Evolutionary conservation across 164 flowering plant species (phyloP), one percentile per base, ranked within the genome.

Genomic region (Litsea cubeba): DNA sequence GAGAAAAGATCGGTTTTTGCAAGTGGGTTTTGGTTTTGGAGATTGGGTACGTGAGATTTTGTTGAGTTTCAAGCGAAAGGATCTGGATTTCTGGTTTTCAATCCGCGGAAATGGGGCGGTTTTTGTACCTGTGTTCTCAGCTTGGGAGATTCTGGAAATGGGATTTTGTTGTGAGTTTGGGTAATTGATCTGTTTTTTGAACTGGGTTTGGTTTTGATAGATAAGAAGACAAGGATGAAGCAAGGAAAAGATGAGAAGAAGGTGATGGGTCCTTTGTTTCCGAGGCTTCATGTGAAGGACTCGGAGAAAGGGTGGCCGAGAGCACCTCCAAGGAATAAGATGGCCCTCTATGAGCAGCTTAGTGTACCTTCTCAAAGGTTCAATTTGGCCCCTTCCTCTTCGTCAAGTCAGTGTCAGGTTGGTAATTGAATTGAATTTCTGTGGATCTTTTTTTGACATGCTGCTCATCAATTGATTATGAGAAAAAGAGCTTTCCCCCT

Each of bases 281-380:
- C 96, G 4, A 86, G 94, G 87, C 84, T 91, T 73, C 94, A 91
- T 86, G 88, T 92, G 54, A 89, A 88, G 80, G 97, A 92, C 82
- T 77, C 89, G 25, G 95, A 90, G 74, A 90, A 85, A 84, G 92
- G 96, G 77, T 96, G 95, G 63, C 92, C 93, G 60, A 87, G 87
- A 73, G 89, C 94, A 46, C 97, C 96, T 77, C 97, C 98, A 17
- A 90, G 96, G 82, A 94, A 94, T 75, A 92, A 89, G 83, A 94
- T 94, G 96, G 93, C 96, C 71, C 87, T 94, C 50, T 90, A 91
- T 79, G 94, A 92, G 72, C 94, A 88, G 80, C 82, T 89, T 28
- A 84, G 86, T 72, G 71, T 87, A 15, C 93, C 94, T 83, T 86
- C 91, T 75, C 93, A 80, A 65, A 87, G 89, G 79, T 84, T 83